Percentiles rank a stretch among this genome's conserved stretches.
These are phyloP conservation scores for Heterobasidion parviporum DNA, from an alignment of 1,284 basidiomycete genomes.

Conservation along the genomic window DNA sequence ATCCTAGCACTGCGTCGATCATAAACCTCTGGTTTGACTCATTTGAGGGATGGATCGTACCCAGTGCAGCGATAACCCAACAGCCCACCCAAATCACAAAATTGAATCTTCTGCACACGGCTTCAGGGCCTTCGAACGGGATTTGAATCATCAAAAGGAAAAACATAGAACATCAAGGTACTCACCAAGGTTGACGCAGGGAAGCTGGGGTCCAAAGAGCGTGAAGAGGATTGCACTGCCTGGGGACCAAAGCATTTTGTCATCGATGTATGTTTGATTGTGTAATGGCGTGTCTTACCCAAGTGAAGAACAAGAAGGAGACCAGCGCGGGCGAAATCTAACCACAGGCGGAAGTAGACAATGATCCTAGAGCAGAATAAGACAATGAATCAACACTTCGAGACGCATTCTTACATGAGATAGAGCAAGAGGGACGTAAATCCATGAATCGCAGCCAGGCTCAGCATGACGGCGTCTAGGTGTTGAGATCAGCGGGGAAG, in stretches of 20 bases:
- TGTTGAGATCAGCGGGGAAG: neutral
- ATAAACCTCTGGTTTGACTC: neutral
- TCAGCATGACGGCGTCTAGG: conserved; percentile 30
- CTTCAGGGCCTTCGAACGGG: conserved; percentile 1
- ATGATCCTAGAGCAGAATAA: conserved; percentile 29
- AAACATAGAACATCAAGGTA: conserved; percentile 3
- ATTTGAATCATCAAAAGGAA: neutral
- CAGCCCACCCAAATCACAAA: conserved; percentile 26
- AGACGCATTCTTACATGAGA: conserved; percentile 31
- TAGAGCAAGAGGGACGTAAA: conserved; percentile 35
- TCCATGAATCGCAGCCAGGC: conserved; percentile 26
- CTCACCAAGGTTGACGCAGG: conserved; percentile 33
- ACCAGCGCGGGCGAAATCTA: conserved; percentile 31
- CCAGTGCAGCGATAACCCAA: conserved; percentile 28
- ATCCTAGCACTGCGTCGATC: conserved; percentile 20
- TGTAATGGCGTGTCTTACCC: conserved; percentile 19
- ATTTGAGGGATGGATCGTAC: conserved; percentile 15
- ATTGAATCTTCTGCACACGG: conserved; percentile 15
- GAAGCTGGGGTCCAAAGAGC: conserved; percentile 24
- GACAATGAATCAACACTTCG: neutral
- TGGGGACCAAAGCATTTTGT: conserved; percentile 5
- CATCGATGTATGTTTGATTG: neutral
- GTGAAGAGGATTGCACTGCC: conserved; percentile 24
- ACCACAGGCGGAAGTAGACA: conserved; percentile 33
- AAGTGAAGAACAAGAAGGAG: conserved; percentile 29